Evolutionary conservation across 1,284 basidiomycete genomes (phyloP), one percentile per base, ranked within the genome.

Genomic region (Puccinia triticina): DNA sequence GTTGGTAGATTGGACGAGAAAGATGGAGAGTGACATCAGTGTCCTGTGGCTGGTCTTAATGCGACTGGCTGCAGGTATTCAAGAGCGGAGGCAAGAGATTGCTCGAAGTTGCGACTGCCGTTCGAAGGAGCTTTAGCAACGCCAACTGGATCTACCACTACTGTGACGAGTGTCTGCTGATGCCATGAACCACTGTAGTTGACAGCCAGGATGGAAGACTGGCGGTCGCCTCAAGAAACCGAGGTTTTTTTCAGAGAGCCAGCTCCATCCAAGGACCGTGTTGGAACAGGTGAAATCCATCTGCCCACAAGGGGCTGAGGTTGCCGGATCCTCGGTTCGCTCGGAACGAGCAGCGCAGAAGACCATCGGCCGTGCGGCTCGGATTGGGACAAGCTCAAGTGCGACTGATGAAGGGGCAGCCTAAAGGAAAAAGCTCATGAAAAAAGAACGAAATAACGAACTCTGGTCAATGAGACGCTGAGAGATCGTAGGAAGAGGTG

Each of bases 381-480:
- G 11, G 64, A 34, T 16, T 16, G 23, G 37, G 21, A 43, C 46
- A 46, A 57, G 32, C 66, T 71, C 21, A 32, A 37, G 43, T n/a
- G 40, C 48, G 29, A 50, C 34, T 29, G 34, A 29, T 53, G 55
- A 50, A 53, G 48, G 26, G 71, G 55, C 23, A 23, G 50, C 53
- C 67, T 64, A 50, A 73, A 73, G 64, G 26, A 64, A 74, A 37
- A 77, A 29, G 55, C 55, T 75, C 48, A 77, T 64, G 48, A 64
- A 64, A 2, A 26, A 66, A 77, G 34, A 64, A 74, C 18, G 64
- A 64, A 66, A 53, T 29, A 74, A 81, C 79, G 59, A 81, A 81
- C 79, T 81, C 79, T 81, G 79, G 57, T 81, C 79, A 59, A 81
- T 81, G 66, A 81, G 79, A 66, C 79, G 79, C 79, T 81, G 59